phyloP scores from a whole-genome alignment of 805 yeast genomes.

The Kregervanrija pseudodelftensis region DNA sequence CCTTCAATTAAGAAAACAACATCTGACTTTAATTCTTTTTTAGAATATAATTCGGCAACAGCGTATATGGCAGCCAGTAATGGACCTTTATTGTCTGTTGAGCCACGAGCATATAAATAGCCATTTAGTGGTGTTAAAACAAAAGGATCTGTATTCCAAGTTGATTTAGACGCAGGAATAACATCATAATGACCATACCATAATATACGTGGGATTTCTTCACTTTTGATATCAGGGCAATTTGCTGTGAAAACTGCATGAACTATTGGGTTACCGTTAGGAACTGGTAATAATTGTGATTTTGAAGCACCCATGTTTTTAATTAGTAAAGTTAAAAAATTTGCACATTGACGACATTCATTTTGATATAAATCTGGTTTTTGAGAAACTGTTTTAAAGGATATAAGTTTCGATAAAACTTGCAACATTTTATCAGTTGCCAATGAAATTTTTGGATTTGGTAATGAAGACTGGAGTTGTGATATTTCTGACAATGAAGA shows the following conservation, averaged over 20 bases:
- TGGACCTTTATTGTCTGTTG: slow-evolving; percentile 94
- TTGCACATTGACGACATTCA: slow-evolving; percentile 84
- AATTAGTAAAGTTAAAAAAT: slow-evolving; percentile 55
- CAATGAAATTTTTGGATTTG: slow-evolving; percentile 1
- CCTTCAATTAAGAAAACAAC: slow-evolving; percentile 86
- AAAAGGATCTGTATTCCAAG: slow-evolving; percentile 80
- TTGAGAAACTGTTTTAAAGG: slow-evolving; percentile 74
- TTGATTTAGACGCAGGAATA: slow-evolving; percentile 60
- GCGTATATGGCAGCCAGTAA: slow-evolving; percentile 79
- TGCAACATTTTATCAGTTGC: slow-evolving; percentile 50
- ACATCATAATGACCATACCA: slow-evolving; percentile 98
- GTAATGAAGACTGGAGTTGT: not conserved
- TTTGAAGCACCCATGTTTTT: slow-evolving; percentile 62
- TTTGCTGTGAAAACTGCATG: slow-evolving; percentile 62
- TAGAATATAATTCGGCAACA: slow-evolving; percentile 60
- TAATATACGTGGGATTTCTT: slow-evolving; percentile 39
- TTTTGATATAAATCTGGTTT: slow-evolving; percentile 60
- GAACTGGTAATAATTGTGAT: slow-evolving; percentile 63
- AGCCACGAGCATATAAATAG: slow-evolving; percentile 85
- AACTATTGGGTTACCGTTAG: slow-evolving; percentile 79
- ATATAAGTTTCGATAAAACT: slow-evolving; percentile 53
- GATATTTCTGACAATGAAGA: not conserved
- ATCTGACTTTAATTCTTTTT: slow-evolving; percentile 52
- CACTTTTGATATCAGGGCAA: slow-evolving; percentile 4
- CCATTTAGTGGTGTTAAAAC: slow-evolving; percentile 72